These are phyloP conservation scores for Marasmius oreades DNA, from an alignment of 1,284 basidiomycete species.

Conservation along the genomic window DNA sequence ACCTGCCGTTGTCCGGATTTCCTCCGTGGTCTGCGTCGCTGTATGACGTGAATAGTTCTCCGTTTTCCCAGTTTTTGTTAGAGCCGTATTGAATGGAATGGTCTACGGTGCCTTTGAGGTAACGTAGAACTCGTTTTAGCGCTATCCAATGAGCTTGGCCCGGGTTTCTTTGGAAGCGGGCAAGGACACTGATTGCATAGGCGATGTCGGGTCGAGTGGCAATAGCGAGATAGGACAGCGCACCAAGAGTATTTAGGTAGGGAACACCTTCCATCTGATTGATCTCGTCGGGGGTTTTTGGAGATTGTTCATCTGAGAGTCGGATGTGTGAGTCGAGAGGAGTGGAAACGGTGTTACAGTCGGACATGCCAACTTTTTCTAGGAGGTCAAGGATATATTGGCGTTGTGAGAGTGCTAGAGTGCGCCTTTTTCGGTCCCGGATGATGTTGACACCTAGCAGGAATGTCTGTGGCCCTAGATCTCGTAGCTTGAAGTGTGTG, in stretches of 20 bases:
- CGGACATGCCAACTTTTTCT: no score
- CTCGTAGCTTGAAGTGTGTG: constrained; percentile 23
- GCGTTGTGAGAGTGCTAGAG: no score
- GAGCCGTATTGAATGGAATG: constrained; percentile 10
- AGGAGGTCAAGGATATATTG: no score
- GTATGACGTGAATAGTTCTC: constrained; percentile 12
- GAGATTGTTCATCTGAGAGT: neutral
- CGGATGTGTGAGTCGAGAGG: constrained; percentile 14
- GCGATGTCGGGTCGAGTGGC: no score
- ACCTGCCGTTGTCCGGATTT: constrained; percentile 19
- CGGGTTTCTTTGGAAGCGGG: constrained; percentile 24
- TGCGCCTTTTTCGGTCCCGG: no score
- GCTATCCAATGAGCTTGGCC: constrained; percentile 24
- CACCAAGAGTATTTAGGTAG: constrained; percentile 23
- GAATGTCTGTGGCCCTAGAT: constrained; percentile 21
- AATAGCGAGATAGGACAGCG: constrained; percentile 26
- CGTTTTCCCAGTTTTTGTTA: constrained; percentile 20
- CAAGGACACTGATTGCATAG: constrained; percentile 23
- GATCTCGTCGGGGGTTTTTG: constrained; percentile 11
- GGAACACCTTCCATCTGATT: constrained; percentile 13
- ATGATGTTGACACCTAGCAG: no score
- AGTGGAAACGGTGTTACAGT: constrained; percentile 19
- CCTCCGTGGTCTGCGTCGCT: constrained; percentile 24
- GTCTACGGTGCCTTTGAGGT: constrained; percentile 24
- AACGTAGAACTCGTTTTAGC: constrained; percentile 25